A percentile compares a stretch with the other conserved stretches of the same genome.
Conservation (phyloP, 1,139 yeast species). For the Candida sanyaensis region DNA sequence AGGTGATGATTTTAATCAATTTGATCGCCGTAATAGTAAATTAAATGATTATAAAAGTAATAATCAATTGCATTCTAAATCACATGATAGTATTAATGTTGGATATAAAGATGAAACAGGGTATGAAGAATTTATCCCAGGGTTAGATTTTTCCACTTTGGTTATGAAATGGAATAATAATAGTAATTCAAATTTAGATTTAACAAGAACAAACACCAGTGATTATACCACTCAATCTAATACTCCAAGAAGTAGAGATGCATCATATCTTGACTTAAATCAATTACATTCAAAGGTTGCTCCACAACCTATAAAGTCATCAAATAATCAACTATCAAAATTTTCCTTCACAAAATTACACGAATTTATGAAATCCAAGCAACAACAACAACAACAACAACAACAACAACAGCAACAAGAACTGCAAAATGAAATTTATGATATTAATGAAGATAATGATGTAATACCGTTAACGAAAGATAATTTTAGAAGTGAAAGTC, state of each 20-base stretch:
- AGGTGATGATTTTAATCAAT: conserved; percentile 1
- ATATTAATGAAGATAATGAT: conserved; percentile 4
- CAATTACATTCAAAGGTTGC: conserved; percentile 50
- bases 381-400: conserved; percentile 13
- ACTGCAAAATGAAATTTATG: background rate
- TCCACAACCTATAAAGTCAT: conserved; percentile 41
- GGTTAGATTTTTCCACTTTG: conserved; percentile 53
- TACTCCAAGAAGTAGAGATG: conserved; percentile 32
- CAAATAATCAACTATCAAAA: conserved; percentile 13
- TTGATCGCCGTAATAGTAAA: background rate
- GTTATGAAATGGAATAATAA: conserved; percentile 38
- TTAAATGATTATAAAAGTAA: background rate
- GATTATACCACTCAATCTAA: conserved; percentile 18
- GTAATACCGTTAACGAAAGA: conserved; percentile 2
- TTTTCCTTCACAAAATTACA: conserved; percentile 27
- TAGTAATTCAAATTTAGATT: conserved; percentile 10
- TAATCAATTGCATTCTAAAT: conserved; percentile 28
- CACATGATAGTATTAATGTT: conserved; percentile 27
- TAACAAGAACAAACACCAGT: conserved; percentile 11
- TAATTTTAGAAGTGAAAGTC: conserved; percentile 2
- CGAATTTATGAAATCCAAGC: conserved; percentile 29
- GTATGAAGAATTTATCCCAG: conserved; percentile 71
- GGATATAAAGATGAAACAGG: conserved; percentile 30
- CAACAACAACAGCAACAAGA: conserved; percentile 9
- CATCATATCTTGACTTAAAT: conserved; percentile 43